A percentile compares a stretch with the other conserved stretches of the same genome.
Conservation (phyloP, 1,284 basidiomycete genomes). For the Termitomyces sp. region DNA sequence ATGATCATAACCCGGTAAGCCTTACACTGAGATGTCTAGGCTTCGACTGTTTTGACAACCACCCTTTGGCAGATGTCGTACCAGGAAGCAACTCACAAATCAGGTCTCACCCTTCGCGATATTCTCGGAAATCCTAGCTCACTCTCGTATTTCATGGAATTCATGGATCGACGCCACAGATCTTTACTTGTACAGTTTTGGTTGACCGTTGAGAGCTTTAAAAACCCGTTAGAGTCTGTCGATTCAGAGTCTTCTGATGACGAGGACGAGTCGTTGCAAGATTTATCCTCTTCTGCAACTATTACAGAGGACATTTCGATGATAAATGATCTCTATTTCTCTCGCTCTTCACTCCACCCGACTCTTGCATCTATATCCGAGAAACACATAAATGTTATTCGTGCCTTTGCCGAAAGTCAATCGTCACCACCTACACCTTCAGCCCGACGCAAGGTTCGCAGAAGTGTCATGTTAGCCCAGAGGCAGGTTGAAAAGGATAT, state of each 20-base stretch:
- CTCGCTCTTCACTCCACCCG: slow-evolving; percentile 50
- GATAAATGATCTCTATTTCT: slow-evolving; percentile 84
- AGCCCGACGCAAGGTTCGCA: slow-evolving; percentile 60
- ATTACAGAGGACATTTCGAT: slow-evolving; percentile 83
- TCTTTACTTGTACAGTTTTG: slow-evolving; percentile 93
- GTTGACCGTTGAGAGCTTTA: slow-evolving; percentile 96
- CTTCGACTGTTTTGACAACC: background rate
- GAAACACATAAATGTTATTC: slow-evolving; percentile 66
- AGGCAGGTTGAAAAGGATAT: slow-evolving; percentile 82
- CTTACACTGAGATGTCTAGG: background rate
- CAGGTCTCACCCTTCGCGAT: slow-evolving; percentile 56
- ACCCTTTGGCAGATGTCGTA: slow-evolving; percentile 25
- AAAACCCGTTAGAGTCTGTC: slow-evolving; percentile 86
- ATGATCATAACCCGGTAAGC: slow-evolving; percentile 56
- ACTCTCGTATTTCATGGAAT: slow-evolving; percentile 95
- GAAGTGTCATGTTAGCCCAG: slow-evolving; percentile 81
- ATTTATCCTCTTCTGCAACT: slow-evolving; percentile 53
- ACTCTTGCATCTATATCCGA: slow-evolving; percentile 62
- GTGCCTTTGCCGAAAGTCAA: slow-evolving; percentile 56
- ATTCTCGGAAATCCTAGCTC: slow-evolving; percentile 85
- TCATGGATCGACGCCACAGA: slow-evolving; percentile 87
- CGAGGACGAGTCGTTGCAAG: slow-evolving; percentile 62
- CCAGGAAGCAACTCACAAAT: slow-evolving; percentile 37
- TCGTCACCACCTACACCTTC: slow-evolving; percentile 38
- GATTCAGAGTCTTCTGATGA: slow-evolving; percentile 68